Percentiles rank a stretch among this genome's conserved stretches.
Conservation (phyloP, 768 basidiomycete species). For the Amanita rubescens region DNA sequence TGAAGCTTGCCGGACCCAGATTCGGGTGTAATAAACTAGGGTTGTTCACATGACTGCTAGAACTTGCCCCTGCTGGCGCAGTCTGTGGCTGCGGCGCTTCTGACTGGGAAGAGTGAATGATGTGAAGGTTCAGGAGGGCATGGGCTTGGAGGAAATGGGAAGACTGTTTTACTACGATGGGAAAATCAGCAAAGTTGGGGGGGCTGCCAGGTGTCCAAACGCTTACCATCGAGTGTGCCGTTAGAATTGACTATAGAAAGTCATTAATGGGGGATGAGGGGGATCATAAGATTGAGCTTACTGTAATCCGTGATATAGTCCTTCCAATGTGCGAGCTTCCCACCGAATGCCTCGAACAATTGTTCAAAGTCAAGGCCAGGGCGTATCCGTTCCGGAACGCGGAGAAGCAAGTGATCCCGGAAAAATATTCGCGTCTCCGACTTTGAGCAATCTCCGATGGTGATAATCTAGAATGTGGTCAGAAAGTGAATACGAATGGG, state of each 20-base stretch:
- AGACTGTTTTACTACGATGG: conserved; percentile 57
- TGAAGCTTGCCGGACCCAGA: conserved; percentile 57
- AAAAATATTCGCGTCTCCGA: conserved; percentile 63
- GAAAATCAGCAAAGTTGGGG: conserved; percentile 3
- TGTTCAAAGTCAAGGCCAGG: conserved; percentile 57
- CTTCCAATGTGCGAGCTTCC: conserved; percentile 77
- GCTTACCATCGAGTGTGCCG: conserved; percentile 64
- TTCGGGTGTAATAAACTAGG: conserved; percentile 49
- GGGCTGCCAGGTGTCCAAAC: neutral
- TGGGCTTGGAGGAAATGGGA: conserved; percentile 86
- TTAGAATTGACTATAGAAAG: conserved; percentile 54
- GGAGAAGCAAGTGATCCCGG: conserved; percentile 54
- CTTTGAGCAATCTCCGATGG: conserved; percentile 75
- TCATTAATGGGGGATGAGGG: neutral
- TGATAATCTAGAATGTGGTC: conserved; percentile 47
- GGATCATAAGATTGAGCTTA: conserved; percentile 23
- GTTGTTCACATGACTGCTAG: conserved; percentile 28
- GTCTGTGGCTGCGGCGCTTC: conserved; percentile 23
- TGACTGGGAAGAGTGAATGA: conserved; percentile 75
- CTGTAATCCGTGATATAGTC: conserved; percentile 74
- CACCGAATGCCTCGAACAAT: conserved; percentile 75
- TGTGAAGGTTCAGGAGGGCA: conserved; percentile 75
- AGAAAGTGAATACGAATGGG: neutral
- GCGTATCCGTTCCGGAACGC: conserved; percentile 57
- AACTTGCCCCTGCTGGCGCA: conserved; percentile 25